Conservation (phyloP, 2,329 filamentous ascomycete species). For the Neonectria magnoliae region DNA sequence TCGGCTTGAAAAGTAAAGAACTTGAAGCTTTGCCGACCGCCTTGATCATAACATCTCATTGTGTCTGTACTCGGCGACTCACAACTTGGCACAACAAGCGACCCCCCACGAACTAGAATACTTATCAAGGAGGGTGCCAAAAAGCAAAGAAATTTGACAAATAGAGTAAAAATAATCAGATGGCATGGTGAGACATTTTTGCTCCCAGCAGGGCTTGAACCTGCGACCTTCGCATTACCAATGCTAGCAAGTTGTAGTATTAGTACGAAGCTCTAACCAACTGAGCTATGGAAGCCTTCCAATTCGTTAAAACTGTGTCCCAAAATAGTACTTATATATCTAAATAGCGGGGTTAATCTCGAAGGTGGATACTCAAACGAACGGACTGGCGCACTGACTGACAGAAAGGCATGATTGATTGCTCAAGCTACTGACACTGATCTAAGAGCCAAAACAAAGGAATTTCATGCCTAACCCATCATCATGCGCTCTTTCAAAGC, state of each 20-base stretch:
- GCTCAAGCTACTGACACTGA: background rate
- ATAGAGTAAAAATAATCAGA: constrained; percentile 24
- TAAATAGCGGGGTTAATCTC: background rate
- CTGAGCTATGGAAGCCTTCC: constrained; percentile 45
- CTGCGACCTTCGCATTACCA: constrained; percentile 44
- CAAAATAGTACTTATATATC: background rate
- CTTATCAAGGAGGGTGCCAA: background rate
- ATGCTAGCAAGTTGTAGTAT: constrained; percentile 34
- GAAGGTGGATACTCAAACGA: background rate
- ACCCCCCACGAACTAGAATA: background rate
- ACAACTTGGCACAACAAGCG: background rate
- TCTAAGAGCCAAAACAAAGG: background rate
- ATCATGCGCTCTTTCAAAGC: background rate
- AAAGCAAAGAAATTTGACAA: background rate
- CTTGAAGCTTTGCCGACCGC: no score
- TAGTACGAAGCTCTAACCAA: constrained; percentile 46
- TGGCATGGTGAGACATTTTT: constrained; percentile 32
- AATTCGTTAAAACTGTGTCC: constrained; percentile 6
- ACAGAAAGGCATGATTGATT: no score
- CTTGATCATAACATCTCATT: no score
- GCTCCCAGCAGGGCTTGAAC: constrained; percentile 45
- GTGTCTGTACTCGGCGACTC: no score
- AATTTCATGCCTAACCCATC: background rate
- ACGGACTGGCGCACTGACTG: no score
- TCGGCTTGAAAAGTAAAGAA: no score